phyloP scores from a whole-genome alignment of 2,329 filamentous ascomycete species.

The Ceratocystis destructans region DNA sequence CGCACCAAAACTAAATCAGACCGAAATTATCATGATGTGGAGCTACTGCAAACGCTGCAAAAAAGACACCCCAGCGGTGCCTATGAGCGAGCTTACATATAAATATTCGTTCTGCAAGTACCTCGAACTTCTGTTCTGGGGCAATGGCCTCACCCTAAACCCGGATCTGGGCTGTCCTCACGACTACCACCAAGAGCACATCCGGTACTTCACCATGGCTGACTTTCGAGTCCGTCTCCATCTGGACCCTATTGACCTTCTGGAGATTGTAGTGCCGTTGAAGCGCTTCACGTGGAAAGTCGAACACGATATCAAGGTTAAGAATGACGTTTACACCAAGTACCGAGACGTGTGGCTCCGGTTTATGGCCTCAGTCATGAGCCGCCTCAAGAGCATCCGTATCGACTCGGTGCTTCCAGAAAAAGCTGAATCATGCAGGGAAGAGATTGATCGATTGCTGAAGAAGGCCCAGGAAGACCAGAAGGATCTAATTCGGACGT shows the following conservation, averaged over 20 bases:
- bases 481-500: conserved; percentile 52
- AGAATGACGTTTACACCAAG: conserved; percentile 77
- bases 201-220: conserved; percentile 81
- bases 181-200: conserved; percentile 81
- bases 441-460: conserved; percentile 64
- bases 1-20: conserved; percentile 33
- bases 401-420: conserved; percentile 83
- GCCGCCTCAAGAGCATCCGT: conserved; percentile 73
- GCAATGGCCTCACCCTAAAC: conserved; percentile 61
- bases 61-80: conserved; percentile 74
- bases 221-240: conserved; percentile 79
- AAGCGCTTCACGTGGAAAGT: conserved; percentile 95
- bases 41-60: conserved; percentile 87
- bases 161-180: conserved; percentile 65
- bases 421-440: conserved; percentile 66
- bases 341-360: conserved; percentile 69
- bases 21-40: conserved; percentile 81
- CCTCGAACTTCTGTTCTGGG: conserved; percentile 95
- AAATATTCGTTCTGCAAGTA: conserved; percentile 99
- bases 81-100: conserved; percentile 90
- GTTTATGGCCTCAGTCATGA: conserved; percentile 79
- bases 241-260: conserved; percentile 80
- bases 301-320: conserved; percentile 78
- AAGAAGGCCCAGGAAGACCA: conserved; percentile 79
- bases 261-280: conserved; percentile 87